Conservation (phyloP, 2,329 filamentous ascomycete species). For the Hymenoscyphus repandus region DNA sequence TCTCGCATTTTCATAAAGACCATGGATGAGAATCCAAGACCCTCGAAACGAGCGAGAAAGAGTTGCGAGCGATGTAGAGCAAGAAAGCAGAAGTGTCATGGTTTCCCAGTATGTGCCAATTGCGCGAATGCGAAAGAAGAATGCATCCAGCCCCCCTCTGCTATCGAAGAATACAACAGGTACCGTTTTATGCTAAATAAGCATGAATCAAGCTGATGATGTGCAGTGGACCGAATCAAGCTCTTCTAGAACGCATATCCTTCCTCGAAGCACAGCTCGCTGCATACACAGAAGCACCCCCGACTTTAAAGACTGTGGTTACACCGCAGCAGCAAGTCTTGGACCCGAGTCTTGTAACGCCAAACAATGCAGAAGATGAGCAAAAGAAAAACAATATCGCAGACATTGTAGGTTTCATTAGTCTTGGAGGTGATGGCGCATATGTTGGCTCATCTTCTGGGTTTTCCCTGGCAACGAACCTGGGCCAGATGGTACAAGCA, state of each 20-base stretch:
- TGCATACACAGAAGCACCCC: slow-evolving; percentile 17
- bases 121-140: slow-evolving; percentile 25
- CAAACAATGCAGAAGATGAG: slow-evolving; percentile 14
- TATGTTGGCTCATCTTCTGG: slow-evolving; percentile 45
- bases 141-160: slow-evolving; percentile 24
- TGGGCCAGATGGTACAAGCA: slow-evolving; percentile 49
- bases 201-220: slow-evolving; percentile 1
- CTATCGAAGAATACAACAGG: slow-evolving; percentile 27
- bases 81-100: slow-evolving; percentile 26
- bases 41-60: slow-evolving; percentile 26
- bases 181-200: neutral
- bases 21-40: slow-evolving; percentile 23
- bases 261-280: slow-evolving; percentile 26
- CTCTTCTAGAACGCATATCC: slow-evolving; percentile 24
- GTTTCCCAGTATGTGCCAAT: slow-evolving; percentile 25
- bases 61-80: slow-evolving; percentile 24
- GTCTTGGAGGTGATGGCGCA: slow-evolving; percentile 42
- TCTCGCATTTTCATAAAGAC: slow-evolving; percentile 4
- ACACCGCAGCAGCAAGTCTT: slow-evolving; percentile 2
- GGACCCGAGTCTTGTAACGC: slow-evolving; percentile 5
- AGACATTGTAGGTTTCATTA: slow-evolving; percentile 45
- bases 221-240: slow-evolving; percentile 23
- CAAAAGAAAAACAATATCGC: slow-evolving; percentile 28
- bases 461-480: slow-evolving; percentile 42
- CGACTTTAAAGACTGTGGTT: slow-evolving; percentile 7